phyloP scores from a whole-genome alignment of 768 basidiomycete species.

The Rubroboletus pulcherrimus region DNA sequence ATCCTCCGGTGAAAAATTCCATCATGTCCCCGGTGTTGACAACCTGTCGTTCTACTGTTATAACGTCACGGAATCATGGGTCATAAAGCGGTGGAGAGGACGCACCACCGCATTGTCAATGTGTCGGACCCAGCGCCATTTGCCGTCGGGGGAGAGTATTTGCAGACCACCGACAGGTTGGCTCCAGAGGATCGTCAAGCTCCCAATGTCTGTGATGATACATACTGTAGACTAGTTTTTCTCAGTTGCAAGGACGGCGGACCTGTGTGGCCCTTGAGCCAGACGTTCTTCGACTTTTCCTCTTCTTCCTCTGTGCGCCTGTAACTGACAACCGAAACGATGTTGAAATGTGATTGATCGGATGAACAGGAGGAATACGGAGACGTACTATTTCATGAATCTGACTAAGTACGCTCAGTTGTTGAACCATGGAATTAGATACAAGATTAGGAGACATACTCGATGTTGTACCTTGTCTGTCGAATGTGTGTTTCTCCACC shows the following conservation, averaged over 20 bases:
- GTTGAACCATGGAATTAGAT: not conserved
- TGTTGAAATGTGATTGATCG: not conserved
- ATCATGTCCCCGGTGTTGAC: conserved; percentile 59
- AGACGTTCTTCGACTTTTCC: conserved; percentile 47
- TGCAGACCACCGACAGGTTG: conserved; percentile 58
- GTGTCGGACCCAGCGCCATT: conserved; percentile 58
- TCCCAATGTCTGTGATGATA: conserved; percentile 50
- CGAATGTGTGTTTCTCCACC: conserved; percentile 44
- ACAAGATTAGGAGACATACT: conserved; percentile 22
- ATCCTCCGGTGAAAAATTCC: conserved; percentile 56
- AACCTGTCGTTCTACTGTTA: conserved; percentile 34
- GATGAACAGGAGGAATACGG: not conserved
- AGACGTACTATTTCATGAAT: conserved; percentile 60
- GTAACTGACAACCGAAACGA: conserved; percentile 32
- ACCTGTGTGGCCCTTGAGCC: conserved; percentile 61
- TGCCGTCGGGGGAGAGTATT: conserved; percentile 48
- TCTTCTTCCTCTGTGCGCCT: conserved; percentile 50
- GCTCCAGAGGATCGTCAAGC: conserved; percentile 54
- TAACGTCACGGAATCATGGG: not conserved
- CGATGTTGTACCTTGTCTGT: conserved; percentile 37
- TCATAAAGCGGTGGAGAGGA: not conserved
- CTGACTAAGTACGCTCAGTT: conserved; percentile 36
- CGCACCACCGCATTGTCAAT: conserved; percentile 53
- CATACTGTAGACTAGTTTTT: conserved; percentile 20
- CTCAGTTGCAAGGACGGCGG: not conserved